Base-by-base conservation (phyloP, 495 filamentous ascomycete species). In the Talaromyces proteolyticus region DNA sequence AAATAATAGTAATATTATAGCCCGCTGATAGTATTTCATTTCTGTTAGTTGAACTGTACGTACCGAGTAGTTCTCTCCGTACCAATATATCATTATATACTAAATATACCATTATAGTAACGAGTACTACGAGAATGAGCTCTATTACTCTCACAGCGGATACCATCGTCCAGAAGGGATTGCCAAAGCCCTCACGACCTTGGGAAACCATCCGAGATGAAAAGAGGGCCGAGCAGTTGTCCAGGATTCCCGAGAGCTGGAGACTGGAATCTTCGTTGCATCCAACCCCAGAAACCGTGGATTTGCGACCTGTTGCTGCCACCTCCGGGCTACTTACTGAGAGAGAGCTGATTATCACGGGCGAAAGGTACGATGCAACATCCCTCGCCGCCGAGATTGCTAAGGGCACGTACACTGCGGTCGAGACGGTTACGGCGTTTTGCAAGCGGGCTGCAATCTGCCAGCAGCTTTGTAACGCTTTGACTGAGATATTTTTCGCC, bases 401-500 rank as follows among this genome's bases (percentile, higher is more conserved):
- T 3, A 62, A 53, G 8, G 63, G 71, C n/a, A 59, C 59, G 48
- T 68, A 78, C 49, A 82, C 67, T 24, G 68, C 74, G 20, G 59
- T 78, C 22, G 77, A 81, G 48, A 80, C 84, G 17, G 67, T 69
- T 8, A 66, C 60, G 20, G 78, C 72, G 18, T 85, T 84, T 57
- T 81, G 77, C 61, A 87, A 86, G 66, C 64, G 75, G 53, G 79
- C 82, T 6, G 76, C 78, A 0, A 67, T 85, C 23, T 71, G 81
- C 12, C 80, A 85, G 11, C 82, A 85, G 59, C 54, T 84, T 19
- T 67, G 70, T 14, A 84, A 74, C 51, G 82, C 79, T 54, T 57
- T 88, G 20, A 79, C 78, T 21, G 85, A 88, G 40, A 69, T 79
- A 2, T 76, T 82, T 53, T 87, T 87, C 60, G 69, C 78, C 10